Conservation (phyloP, 2,329 filamentous ascomycete species). For the Fonsecaea monophora region DNA sequence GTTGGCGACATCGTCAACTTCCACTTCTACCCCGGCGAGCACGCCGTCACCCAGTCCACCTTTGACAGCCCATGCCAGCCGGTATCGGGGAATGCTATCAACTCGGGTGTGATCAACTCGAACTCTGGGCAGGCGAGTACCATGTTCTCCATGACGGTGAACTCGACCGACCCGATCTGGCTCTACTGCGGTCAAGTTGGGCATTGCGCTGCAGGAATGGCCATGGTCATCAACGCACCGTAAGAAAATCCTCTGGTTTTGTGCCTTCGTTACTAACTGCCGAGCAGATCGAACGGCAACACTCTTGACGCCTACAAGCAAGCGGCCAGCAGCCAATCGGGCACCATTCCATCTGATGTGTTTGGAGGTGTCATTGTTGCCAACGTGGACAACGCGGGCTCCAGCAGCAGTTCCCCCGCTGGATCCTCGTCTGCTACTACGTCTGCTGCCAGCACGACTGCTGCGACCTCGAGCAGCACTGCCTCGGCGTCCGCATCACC, state of each 20-base stretch:
- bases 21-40: conserved; percentile 59
- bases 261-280: neutral
- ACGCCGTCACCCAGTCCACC: conserved; percentile 58
- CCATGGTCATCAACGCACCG: conserved; percentile 59
- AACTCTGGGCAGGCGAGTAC: conserved; percentile 15
- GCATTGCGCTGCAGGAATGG: conserved; percentile 59
- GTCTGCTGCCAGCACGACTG: conserved; percentile 3
- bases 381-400: conserved; percentile 13
- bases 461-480: neutral
- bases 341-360: conserved; percentile 7
- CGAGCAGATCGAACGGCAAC: conserved; percentile 11
- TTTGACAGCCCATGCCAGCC: conserved; percentile 59
- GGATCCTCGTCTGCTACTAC: conserved; percentile 9
- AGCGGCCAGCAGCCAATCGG: conserved; percentile 16
- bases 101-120: conserved; percentile 50
- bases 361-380: conserved; percentile 13
- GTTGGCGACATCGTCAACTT: conserved; percentile 59
- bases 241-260: conserved; percentile 23
- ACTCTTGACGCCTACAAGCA: conserved; percentile 13
- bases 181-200: conserved; percentile 58
- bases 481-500: neutral
- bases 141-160: conserved; percentile 55
- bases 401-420: conserved; percentile 7
- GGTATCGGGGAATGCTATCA: conserved; percentile 46
- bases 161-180: conserved; percentile 55